Percentiles rank a stretch among this genome's conserved stretches.
Conservation (phyloP, 169 alveolate species). For the Prorocentrum cordatum region DNA sequence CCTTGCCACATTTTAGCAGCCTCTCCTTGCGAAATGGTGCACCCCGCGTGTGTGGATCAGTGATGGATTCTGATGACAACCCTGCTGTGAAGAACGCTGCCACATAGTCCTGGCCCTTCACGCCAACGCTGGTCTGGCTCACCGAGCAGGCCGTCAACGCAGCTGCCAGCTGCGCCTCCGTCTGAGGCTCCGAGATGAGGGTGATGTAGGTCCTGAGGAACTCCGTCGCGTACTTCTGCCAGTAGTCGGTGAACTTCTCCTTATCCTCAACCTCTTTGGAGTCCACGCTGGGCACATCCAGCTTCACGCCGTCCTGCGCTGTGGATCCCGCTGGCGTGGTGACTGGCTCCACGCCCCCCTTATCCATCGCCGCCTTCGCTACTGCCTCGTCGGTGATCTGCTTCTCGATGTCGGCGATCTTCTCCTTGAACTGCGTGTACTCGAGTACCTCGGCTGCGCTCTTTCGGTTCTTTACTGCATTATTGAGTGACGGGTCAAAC, state of each 20-base stretch:
- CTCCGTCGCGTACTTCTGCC: not conserved
- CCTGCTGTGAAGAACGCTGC: not conserved
- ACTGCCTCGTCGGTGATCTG: not conserved
- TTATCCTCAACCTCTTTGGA: not conserved
- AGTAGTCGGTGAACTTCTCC: not conserved
- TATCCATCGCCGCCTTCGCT: not conserved
- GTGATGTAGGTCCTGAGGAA: not conserved
- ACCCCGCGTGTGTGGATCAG: not conserved
- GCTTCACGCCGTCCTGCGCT: not conserved
- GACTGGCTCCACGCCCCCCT: not conserved
- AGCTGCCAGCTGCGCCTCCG: not conserved
- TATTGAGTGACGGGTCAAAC: not conserved
- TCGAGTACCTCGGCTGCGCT: not conserved
- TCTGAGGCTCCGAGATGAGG: not conserved
- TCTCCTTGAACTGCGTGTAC: not conserved
- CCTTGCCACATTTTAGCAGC: not conserved
- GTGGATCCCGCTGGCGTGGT: not conserved
- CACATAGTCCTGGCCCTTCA: not conserved
- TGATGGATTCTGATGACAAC: not conserved
- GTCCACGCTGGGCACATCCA: no score
- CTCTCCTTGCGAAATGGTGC: not conserved
- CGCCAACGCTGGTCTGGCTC: not conserved
- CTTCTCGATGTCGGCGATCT: not conserved
- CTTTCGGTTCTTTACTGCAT: not conserved
- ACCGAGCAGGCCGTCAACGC: not conserved